Percentiles rank a stretch among this genome's conserved stretches.
phyloP scores from a whole-genome alignment of 2,329 filamentous ascomycete genomes.

The Blastomyces gilchristii region DNA sequence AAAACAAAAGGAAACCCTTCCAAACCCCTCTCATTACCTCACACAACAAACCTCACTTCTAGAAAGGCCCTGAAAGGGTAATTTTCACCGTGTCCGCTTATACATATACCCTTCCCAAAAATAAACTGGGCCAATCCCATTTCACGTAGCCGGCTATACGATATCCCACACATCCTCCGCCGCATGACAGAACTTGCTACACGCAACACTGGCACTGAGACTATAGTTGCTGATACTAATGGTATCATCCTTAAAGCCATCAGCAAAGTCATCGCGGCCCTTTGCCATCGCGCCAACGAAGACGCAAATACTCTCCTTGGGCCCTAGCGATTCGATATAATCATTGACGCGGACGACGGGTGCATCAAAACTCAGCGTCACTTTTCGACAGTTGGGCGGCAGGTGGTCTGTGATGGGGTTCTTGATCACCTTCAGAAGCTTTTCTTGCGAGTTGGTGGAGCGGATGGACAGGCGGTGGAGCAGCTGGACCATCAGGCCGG shows the following conservation, averaged over 20 bases:
- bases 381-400: slow-evolving; percentile 92
- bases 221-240: slow-evolving; percentile 99
- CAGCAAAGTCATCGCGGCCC: slow-evolving; percentile 88
- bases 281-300: slow-evolving; percentile 99
- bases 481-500: slow-evolving; percentile 95
- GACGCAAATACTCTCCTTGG: slow-evolving; percentile 90
- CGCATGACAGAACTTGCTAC: slow-evolving; percentile 98
- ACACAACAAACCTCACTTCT: slow-evolving; percentile 10
- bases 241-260: slow-evolving; percentile 87
- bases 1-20: neutral
- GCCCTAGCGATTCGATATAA: slow-evolving; percentile 68
- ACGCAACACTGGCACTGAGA: slow-evolving; percentile 91
- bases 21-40: slow-evolving; percentile 22
- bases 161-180: slow-evolving; percentile 95
- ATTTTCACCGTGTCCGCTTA: neutral
- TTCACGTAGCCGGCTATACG: slow-evolving; percentile 47
- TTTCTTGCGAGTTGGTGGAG: slow-evolving; percentile 93
- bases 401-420: slow-evolving; percentile 97
- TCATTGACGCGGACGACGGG: slow-evolving; percentile 78
- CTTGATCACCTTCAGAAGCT: slow-evolving; percentile 92
- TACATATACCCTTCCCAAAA: no score
- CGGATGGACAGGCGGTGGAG: slow-evolving; percentile 92
- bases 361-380: slow-evolving; percentile 90
- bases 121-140: neutral
- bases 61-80: neutral